A percentile compares a stretch with the other conserved stretches of the same genome.
These are phyloP conservation scores for Suillus subluteus DNA, from an alignment of 768 basidiomycete genomes.

Conservation along the genomic window DNA sequence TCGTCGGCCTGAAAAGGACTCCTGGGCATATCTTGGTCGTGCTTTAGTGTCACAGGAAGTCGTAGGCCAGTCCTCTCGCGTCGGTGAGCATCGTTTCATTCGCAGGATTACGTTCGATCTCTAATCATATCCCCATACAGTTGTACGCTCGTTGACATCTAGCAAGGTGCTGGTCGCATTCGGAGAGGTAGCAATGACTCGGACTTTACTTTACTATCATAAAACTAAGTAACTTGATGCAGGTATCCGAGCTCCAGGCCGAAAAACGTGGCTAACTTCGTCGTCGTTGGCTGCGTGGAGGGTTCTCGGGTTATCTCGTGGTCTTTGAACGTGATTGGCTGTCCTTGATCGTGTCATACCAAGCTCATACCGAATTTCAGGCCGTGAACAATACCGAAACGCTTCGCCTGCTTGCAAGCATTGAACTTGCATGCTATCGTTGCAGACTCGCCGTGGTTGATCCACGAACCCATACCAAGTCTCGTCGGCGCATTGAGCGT, in stretches of 20 bases:
- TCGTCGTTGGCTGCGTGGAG: constrained; percentile 81
- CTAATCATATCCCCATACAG: constrained; percentile 19
- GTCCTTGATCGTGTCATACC: constrained; percentile 10
- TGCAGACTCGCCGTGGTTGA: constrained; percentile 71
- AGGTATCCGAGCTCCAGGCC: constrained; percentile 77
- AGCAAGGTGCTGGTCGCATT: constrained; percentile 74
- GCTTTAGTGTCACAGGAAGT: constrained; percentile 78
- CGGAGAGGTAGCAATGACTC: constrained; percentile 52
- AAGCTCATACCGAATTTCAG: constrained; percentile 40
- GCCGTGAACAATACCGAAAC: constrained; percentile 85
- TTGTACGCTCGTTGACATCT: constrained; percentile 54
- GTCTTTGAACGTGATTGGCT: constrained; percentile 72
- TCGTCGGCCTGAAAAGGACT: constrained; percentile 75
- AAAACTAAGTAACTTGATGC: constrained; percentile 7
- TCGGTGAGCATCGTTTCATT: constrained; percentile 55
- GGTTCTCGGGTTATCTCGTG: constrained; percentile 76
- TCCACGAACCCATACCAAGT: constrained; percentile 65
- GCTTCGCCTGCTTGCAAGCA: constrained; percentile 77
- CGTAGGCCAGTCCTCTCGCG: constrained; percentile 74
- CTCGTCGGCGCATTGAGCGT: constrained; percentile 73
- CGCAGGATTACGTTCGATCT: constrained; percentile 5
- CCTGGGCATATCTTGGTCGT: constrained; percentile 82
- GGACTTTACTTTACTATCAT: background rate
- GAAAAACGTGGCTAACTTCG: constrained; percentile 89
- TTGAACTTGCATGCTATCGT: constrained; percentile 82